These are phyloP conservation scores for Pythium periplocum DNA, from an alignment of 352 stramenopile genomes.

Conservation along the genomic window DNA sequence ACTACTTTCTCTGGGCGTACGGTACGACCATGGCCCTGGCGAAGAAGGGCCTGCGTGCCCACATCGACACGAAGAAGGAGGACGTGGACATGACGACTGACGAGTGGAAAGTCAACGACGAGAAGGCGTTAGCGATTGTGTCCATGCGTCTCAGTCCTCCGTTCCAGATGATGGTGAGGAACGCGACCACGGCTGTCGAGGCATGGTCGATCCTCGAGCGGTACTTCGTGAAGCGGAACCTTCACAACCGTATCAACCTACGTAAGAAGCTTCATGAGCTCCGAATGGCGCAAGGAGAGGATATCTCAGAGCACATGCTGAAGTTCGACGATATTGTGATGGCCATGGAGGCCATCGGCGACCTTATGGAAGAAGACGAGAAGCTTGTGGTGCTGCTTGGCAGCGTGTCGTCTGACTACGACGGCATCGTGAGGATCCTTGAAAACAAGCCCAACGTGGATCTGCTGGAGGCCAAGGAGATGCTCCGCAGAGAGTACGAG, in stretches of 20 bases:
- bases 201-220: slow-evolving; percentile 1
- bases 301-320: slow-evolving; percentile 2
- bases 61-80: neutral
- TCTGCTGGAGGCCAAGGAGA: neutral
- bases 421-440: slow-evolving; percentile 3
- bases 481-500: neutral
- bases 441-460: slow-evolving; percentile 8
- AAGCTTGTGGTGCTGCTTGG: slow-evolving; percentile 8
- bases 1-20: slow-evolving; percentile 12
- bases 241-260: slow-evolving; percentile 3
- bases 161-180: slow-evolving; percentile 7
- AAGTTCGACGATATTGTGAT: slow-evolving; percentile 10
- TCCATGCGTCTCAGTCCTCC: neutral
- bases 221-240: neutral
- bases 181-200: slow-evolving; percentile 1
- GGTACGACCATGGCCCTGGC: slow-evolving; percentile 4
- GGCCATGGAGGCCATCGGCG: slow-evolving; percentile 1
- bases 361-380: neutral
- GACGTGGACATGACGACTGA: neutral
- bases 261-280: slow-evolving; percentile 4
- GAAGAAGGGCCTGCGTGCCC: slow-evolving; percentile 1
- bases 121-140: slow-evolving; percentile 6
- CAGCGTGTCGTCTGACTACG: slow-evolving; percentile 2
- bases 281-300: slow-evolving; percentile 2
- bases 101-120: slow-evolving; percentile 2